Percentiles rank a stretch among this genome's conserved stretches.
These are phyloP conservation scores for Trametes hirsuta DNA, from an alignment of 1,284 basidiomycete species.

Conservation along the genomic window DNA sequence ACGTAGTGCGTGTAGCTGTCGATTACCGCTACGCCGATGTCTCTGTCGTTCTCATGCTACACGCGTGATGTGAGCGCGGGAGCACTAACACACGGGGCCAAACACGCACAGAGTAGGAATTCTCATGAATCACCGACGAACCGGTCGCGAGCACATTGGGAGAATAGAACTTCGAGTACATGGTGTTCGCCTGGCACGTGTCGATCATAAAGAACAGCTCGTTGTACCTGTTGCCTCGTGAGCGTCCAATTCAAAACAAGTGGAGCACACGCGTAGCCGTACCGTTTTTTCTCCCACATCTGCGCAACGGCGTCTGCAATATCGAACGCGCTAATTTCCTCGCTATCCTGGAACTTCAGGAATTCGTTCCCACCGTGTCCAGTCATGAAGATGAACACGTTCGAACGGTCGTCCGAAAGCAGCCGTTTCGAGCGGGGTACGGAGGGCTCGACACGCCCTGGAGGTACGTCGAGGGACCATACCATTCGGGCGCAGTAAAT, in stretches of 20 bases:
- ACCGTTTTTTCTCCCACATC: constrained; percentile 97
- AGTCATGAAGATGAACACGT: constrained; percentile 98
- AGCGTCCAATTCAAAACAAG: background rate
- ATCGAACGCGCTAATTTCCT: constrained; percentile 96
- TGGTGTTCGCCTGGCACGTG: constrained; percentile 96
- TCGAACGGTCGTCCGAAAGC: constrained; percentile 89
- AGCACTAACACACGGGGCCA: background rate
- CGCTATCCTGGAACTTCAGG: constrained; percentile 98
- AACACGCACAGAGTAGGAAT: constrained; percentile 85
- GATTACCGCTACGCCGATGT: constrained; percentile 95
- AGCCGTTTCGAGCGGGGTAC: constrained; percentile 92
- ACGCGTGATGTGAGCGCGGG: background rate
- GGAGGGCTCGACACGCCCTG: constrained; percentile 73
- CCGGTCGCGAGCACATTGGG: constrained; percentile 96
- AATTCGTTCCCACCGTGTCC: constrained; percentile 99
- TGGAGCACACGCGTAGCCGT: constrained; percentile 23
- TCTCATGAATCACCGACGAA: constrained; percentile 86
- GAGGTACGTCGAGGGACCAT: background rate
- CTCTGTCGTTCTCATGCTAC: constrained; percentile 90
- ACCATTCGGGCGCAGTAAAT: background rate
- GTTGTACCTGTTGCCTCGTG: constrained; percentile 72
- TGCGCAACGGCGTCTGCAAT: constrained; percentile 97
- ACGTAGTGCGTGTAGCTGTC: constrained; percentile 95
- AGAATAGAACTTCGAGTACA: constrained; percentile 95
- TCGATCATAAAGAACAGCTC: constrained; percentile 99